Conservation (phyloP, 768 basidiomycete species). For the Calocera viscosa region DNA sequence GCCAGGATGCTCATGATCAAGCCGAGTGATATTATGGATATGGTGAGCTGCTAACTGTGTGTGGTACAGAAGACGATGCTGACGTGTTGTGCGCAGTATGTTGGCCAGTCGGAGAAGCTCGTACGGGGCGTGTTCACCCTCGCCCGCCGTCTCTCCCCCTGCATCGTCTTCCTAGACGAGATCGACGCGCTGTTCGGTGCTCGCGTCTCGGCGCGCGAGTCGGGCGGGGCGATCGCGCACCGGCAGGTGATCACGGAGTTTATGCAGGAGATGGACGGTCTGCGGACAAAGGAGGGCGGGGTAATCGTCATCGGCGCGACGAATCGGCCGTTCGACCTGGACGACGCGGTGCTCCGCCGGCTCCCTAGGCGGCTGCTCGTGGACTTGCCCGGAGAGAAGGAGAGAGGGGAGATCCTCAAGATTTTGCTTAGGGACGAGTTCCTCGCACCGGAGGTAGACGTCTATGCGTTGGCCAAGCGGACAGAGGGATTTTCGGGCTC, state of each 20-base stretch:
- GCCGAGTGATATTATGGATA: slow-evolving; percentile 92
- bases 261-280: slow-evolving; percentile 66
- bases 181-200: slow-evolving; percentile 88
- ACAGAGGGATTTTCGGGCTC: slow-evolving; percentile 87
- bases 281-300: slow-evolving; percentile 64
- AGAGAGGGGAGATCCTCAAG: slow-evolving; percentile 80
- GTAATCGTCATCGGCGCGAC: slow-evolving; percentile 91
- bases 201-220: slow-evolving; percentile 60
- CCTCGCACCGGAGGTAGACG: slow-evolving; percentile 51
- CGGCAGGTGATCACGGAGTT: slow-evolving; percentile 82
- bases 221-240: slow-evolving; percentile 70
- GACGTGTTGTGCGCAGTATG: slow-evolving; percentile 41
- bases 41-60: slow-evolving; percentile 52
- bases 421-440: slow-evolving; percentile 76
- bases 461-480: slow-evolving; percentile 47
- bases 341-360: slow-evolving; percentile 82
- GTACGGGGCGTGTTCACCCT: slow-evolving; percentile 81
- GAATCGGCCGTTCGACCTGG: slow-evolving; percentile 74
- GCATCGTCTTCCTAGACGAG: slow-evolving; percentile 90
- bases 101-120: slow-evolving; percentile 80
- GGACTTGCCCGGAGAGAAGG: slow-evolving; percentile 76
- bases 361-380: slow-evolving; percentile 76
- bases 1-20: slow-evolving; percentile 84
- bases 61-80: slow-evolving; percentile 6
- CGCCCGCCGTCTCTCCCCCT: slow-evolving; percentile 73